Conservation (phyloP, 2,329 filamentous ascomycete genomes). For the Microascus cirrosus region DNA sequence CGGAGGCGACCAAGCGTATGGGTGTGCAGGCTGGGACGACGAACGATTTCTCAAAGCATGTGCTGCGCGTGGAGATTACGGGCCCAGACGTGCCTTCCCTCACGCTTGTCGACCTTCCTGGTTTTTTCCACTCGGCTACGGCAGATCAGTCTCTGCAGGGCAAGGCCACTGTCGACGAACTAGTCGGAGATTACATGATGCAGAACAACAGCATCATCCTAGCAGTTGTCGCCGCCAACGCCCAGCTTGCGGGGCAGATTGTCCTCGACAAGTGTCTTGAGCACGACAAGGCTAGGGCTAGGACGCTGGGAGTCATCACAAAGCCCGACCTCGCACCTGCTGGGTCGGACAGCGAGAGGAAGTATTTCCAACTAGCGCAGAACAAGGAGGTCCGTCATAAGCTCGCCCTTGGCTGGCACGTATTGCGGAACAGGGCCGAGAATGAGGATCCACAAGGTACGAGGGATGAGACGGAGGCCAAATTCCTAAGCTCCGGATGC, state of each 20-base stretch:
- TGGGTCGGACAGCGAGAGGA: constrained; percentile 24
- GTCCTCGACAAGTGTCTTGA: constrained; percentile 31
- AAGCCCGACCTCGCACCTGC: constrained; percentile 35
- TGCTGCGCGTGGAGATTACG: constrained; percentile 32
- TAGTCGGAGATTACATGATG: constrained; percentile 42
- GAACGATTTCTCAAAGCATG: constrained; percentile 28
- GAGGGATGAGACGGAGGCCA: constrained; percentile 18
- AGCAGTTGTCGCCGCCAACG: constrained; percentile 37
- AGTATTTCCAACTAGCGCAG: constrained; percentile 21
- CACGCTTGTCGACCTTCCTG: constrained; percentile 44
- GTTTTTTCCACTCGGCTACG: constrained; percentile 23
- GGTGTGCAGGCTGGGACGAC: constrained; percentile 19
- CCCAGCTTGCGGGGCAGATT: constrained; percentile 38
- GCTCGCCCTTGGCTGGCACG: constrained; percentile 37
- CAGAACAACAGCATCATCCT: constrained; percentile 48
- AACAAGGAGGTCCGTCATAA: constrained; percentile 18
- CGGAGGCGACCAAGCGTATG: constrained; percentile 38
- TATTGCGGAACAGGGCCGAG: constrained; percentile 36
- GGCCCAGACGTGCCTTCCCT: constrained; percentile 31
- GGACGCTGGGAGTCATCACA: constrained; percentile 47
- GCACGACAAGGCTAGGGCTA: constrained; percentile 27
- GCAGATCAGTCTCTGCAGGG: constrained; percentile 18
- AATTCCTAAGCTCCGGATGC: constrained; percentile 17
- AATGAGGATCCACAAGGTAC: constrained; percentile 11
- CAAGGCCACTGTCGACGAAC: constrained; percentile 18